Base-by-base conservation (phyloP, 2,329 filamentous ascomycete species). In the Cercospora canescens region DNA sequence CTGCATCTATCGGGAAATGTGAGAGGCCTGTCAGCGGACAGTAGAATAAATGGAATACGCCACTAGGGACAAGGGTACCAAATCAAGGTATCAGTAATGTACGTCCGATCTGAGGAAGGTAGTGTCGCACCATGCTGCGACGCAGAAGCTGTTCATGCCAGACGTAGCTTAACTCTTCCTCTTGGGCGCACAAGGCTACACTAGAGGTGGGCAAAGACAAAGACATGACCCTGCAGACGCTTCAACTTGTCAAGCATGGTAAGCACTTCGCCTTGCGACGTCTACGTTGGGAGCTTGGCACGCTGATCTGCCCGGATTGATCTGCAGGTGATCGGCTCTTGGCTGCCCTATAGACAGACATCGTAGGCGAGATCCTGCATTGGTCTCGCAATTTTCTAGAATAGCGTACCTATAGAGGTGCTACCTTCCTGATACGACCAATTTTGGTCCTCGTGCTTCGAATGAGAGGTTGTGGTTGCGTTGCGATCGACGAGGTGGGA, bases 331-430 rank as follows among this genome's bases (percentile, higher is more conserved):
- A 61, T 61, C 39, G 26, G n/a, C 32, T 52, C 59, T 61, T 50
- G 59, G 59, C 41, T 37, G 59, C 6, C 59, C 59, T 39, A 52
- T 61, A 52, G 41, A 52, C 39, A 61, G 28, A 18, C 28, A 32
- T 14, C n/a, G 30, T 61, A 61, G 39, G 59, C 59, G 59, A 61
- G 30, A 61, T 21, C 37, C 45, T 52, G 59, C 32, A 61, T 50
- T 61, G 39, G 41, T 35, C 11, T 35, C 4, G n/a, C 30, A 32
- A 21, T 34, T 6, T 50, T 21, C 59, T 30, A 21, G 9, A 16
- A 52, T 61, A 35, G 30, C n/a, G 58, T 30, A 8, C 11, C 41
- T 32, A 26, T 41, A 60, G 35, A 59, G 18, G 57, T 60, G 57
- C 57, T 41, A 60, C 57, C 35, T 60, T 60, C 37, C 57, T 30